Evolutionary conservation across 768 basidiomycete genomes (phyloP).

Genomic region (Trametes cubensis): DNA sequence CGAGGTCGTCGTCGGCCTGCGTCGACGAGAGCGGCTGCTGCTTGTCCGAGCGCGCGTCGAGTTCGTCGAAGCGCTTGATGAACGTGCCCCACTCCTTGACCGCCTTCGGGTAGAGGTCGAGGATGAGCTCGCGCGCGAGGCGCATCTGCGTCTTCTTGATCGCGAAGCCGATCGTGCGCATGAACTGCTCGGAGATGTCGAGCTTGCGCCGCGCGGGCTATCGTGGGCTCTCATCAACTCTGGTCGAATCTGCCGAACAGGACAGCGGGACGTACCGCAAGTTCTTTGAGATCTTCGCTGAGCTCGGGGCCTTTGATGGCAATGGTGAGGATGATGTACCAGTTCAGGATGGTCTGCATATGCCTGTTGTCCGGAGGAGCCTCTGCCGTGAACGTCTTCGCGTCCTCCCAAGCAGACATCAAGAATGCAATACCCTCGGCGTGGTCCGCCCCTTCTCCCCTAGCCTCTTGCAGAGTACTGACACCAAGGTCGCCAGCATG

Average conservation of each 20-base stretch:
- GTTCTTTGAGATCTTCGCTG: slow-evolving; percentile 50
- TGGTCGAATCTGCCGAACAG: background rate
- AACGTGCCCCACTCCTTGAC: slow-evolving; percentile 50
- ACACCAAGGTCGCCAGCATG: slow-evolving; percentile 63
- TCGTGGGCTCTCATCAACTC: background rate
- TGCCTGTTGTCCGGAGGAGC: slow-evolving; percentile 66
- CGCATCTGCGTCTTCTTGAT: slow-evolving; percentile 56
- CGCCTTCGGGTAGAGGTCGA: slow-evolving; percentile 48
- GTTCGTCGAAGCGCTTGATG: slow-evolving; percentile 41
- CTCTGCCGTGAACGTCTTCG: slow-evolving; percentile 53
- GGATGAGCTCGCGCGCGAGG: slow-evolving; percentile 54
- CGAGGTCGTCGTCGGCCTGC: slow-evolving; percentile 58
- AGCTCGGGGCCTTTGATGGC: slow-evolving; percentile 54
- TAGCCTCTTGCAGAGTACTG: slow-evolving; percentile 47
- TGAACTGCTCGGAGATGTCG: slow-evolving; percentile 56
- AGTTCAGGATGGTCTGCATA: slow-evolving; percentile 61
- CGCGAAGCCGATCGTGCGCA: slow-evolving; percentile 45
- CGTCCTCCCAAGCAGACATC: slow-evolving; percentile 61
- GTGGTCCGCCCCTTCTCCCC: slow-evolving; percentile 47
- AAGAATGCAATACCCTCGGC: slow-evolving; percentile 65
- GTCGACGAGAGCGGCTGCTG: slow-evolving; percentile 37
- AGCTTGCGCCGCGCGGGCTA: slow-evolving; percentile 45
- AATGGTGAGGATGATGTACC: slow-evolving; percentile 58
- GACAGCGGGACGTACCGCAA: slow-evolving; percentile 45
- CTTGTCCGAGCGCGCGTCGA: slow-evolving; percentile 31